Percentiles rank a stretch among this genome's conserved stretches.
Evolutionary conservation across 352 stramenopile genomes (phyloP).

Genomic region (Pseudoperonospora humuli): DNA sequence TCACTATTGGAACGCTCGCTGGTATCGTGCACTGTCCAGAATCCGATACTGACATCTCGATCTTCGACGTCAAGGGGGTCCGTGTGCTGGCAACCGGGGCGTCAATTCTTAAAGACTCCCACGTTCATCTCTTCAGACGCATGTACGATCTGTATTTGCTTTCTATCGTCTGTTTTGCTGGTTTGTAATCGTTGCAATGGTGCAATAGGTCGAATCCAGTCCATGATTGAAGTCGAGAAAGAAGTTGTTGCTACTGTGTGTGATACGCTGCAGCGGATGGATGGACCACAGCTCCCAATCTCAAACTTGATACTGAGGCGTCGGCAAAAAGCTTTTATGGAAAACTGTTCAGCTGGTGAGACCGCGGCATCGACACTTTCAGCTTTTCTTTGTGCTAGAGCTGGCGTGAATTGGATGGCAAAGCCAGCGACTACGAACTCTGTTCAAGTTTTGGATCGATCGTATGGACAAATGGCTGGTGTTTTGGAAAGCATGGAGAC

Average conservation of each 20-base stretch:
- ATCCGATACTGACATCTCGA: not conserved
- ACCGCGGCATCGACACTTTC: slow-evolving; percentile 12
- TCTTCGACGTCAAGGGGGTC: not conserved
- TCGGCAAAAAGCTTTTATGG: slow-evolving; percentile 18
- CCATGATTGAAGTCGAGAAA: slow-evolving; percentile 35
- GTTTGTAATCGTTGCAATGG: not conserved
- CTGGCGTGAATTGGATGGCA: slow-evolving; percentile 10
- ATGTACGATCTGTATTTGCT: slow-evolving; percentile 7
- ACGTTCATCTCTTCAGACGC: slow-evolving; percentile 19
- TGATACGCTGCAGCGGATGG: not conserved
- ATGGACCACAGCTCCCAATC: not conserved
- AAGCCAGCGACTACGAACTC: not conserved
- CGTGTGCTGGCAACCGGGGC: slow-evolving; percentile 24
- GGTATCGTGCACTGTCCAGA: not conserved
- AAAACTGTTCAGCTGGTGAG: slow-evolving; percentile 6
- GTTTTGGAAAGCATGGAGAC: slow-evolving; percentile 25
- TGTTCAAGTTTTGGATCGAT: slow-evolving; percentile 10
- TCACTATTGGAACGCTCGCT: slow-evolving; percentile 8
- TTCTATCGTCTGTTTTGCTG: not conserved
- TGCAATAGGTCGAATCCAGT: slow-evolving; percentile 22
- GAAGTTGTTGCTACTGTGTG: slow-evolving; percentile 24
- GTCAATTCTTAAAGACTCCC: slow-evolving; percentile 19
- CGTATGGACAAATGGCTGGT: slow-evolving; percentile 23
- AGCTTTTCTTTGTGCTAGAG: slow-evolving; percentile 13
- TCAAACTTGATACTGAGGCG: not conserved